phyloP scores from a whole-genome alignment of 805 yeast species.

The Candida endomychidarum region DNA sequence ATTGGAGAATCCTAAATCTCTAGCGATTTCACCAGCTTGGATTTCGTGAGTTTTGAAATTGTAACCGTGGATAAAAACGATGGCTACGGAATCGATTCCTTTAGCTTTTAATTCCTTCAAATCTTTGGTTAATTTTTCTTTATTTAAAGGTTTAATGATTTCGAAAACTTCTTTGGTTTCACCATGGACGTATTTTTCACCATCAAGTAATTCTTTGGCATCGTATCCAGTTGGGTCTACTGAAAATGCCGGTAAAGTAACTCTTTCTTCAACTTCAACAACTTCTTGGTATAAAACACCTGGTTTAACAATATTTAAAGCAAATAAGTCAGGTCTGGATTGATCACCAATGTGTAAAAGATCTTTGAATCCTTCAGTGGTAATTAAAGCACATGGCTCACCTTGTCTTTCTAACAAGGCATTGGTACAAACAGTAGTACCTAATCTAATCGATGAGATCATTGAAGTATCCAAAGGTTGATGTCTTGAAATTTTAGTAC shows the following conservation, averaged over 20 bases:
- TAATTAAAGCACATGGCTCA: constrained; percentile 19
- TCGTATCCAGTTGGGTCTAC: constrained; percentile 21
- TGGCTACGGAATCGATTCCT: constrained; percentile 71
- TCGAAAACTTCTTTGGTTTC: constrained; percentile 68
- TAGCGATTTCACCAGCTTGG: constrained; percentile 46
- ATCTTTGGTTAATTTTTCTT: constrained; percentile 39
- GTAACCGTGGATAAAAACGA: constrained; percentile 72
- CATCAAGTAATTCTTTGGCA: constrained; percentile 20
- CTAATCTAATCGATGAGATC: constrained; percentile 25
- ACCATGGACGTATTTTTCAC: constrained; percentile 48
- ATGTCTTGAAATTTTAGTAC: constrained; percentile 36
- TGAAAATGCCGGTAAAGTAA: constrained; percentile 21
- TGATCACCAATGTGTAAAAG: constrained; percentile 23
- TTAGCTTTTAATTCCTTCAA: constrained; percentile 47
- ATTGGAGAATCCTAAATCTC: constrained; percentile 63
- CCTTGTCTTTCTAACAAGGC: constrained; percentile 24
- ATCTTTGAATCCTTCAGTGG: constrained; percentile 24
- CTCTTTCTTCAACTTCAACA: constrained; percentile 22
- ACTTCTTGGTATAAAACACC: constrained; percentile 18
- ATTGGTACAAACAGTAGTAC: constrained; percentile 30
- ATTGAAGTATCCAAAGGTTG: constrained; percentile 19
- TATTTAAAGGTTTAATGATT: constrained; percentile 55
- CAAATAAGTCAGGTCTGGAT: constrained; percentile 23
- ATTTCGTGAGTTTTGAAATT: constrained; percentile 70
- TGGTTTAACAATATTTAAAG: constrained; percentile 19